phyloP scores from a whole-genome alignment of 2,329 filamentous ascomycete species.

The Diplodia intermedia region DNA sequence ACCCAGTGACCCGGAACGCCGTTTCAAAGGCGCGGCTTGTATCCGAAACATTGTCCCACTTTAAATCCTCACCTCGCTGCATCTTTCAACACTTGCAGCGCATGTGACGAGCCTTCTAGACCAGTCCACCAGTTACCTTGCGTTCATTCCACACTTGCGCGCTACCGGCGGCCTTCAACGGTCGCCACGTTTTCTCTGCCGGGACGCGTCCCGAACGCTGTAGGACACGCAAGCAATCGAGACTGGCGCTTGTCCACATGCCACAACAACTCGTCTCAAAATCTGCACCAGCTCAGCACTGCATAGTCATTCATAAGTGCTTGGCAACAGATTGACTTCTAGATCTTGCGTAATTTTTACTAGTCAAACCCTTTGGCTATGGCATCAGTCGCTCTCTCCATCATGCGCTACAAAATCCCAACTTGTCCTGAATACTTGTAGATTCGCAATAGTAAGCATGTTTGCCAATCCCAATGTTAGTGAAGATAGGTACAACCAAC shows the following conservation, averaged over 20 bases:
- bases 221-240: too few relatives aligned
- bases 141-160: background rate
- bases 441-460: background rate
- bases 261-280: background rate
- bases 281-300: background rate
- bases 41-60: slow-evolving; percentile 29
- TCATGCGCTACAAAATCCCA: background rate
- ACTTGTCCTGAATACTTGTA: background rate
- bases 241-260: background rate
- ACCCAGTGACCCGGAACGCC: slow-evolving; percentile 19
- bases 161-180: background rate
- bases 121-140: background rate
- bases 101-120: background rate
- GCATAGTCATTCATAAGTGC: background rate
- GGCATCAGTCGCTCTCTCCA: background rate
- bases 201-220: background rate
- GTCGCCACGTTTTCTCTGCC: background rate
- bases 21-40: slow-evolving; percentile 21
- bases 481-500: background rate
- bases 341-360: too few relatives aligned
- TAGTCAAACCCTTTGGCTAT: too few relatives aligned
- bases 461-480: background rate
- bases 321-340: background rate
- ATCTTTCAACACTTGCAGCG: background rate
- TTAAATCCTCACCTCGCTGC: slow-evolving; percentile 18